phyloP scores from a whole-genome alignment of 2,329 filamentous ascomycete species.

The Colletotrichum musae region DNA sequence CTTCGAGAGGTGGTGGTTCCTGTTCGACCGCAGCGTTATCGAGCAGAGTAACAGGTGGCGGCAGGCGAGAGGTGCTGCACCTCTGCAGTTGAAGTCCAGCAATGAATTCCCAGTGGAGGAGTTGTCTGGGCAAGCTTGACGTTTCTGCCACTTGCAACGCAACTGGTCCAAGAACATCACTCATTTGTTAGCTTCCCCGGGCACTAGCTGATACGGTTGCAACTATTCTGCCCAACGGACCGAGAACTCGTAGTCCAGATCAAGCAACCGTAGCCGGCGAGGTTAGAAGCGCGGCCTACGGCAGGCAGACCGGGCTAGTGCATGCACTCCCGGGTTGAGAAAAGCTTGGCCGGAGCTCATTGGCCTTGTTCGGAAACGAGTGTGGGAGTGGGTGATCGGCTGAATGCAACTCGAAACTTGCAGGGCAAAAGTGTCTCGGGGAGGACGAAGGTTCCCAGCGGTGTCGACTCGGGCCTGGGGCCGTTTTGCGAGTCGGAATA shows the following conservation, averaged over 20 bases:
- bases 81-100: slow-evolving; percentile 27
- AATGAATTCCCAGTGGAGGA: slow-evolving; percentile 5
- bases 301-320: slow-evolving; percentile 24
- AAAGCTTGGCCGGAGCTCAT: slow-evolving; percentile 18
- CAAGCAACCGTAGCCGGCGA: slow-evolving; percentile 23
- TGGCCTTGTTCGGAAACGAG: slow-evolving; percentile 14
- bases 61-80: slow-evolving; percentile 58
- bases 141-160: not conserved
- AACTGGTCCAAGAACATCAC: not conserved
- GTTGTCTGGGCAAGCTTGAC: not conserved
- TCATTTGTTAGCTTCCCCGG: not conserved
- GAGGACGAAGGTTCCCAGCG: not conserved
- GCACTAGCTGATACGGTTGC: not conserved
- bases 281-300: slow-evolving; percentile 20
- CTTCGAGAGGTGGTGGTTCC: slow-evolving; percentile 73
- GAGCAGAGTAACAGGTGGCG: slow-evolving; percentile 68
- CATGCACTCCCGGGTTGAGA: slow-evolving; percentile 16
- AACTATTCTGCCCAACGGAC: not conserved
- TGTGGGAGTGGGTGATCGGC: slow-evolving; percentile 14
- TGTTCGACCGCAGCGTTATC: slow-evolving; percentile 68
- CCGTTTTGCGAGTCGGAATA: slow-evolving; percentile 23
- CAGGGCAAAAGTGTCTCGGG: not conserved
- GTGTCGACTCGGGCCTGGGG: slow-evolving; percentile 5
- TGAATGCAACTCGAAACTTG: slow-evolving; percentile 10
- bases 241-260: not conserved